Percentiles rank a stretch among this genome's conserved stretches.
phyloP scores from a whole-genome alignment of 306 rosid species.

The Cicer pinnatifidum region DNA sequence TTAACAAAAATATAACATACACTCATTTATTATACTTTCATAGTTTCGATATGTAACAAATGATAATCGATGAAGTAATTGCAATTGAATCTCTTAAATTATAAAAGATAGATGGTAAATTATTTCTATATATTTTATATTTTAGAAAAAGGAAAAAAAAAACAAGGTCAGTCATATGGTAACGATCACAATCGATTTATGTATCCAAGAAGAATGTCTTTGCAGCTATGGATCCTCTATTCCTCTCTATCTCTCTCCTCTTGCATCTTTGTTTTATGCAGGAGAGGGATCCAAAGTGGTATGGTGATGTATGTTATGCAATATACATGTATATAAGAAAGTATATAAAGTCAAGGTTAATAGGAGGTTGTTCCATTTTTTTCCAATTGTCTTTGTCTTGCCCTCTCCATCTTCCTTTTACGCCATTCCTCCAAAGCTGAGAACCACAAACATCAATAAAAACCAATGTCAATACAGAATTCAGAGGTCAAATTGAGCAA shows the following conservation, averaged over 20 bases:
- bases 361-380: slow-evolving; percentile 75
- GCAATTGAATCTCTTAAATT: no score
- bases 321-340: slow-evolving; percentile 25
- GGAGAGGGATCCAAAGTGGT: neutral
- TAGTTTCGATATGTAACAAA: neutral
- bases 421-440: slow-evolving; percentile 99
- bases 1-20: neutral
- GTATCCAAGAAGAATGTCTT: neutral
- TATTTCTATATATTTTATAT: no score
- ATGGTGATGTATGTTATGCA: slow-evolving; percentile 7
- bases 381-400: slow-evolving; percentile 76
- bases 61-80: neutral
- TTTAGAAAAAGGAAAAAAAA: neutral
- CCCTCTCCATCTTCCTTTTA: slow-evolving; percentile 94
- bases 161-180: neutral
- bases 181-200: neutral
- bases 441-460: slow-evolving; percentile 41
- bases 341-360: slow-evolving; percentile 49
- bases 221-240: neutral
- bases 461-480: neutral
- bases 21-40: neutral
- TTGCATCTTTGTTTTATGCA: neutral
- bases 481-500: neutral
- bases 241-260: neutral
- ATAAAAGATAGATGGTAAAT: no score